Evolutionary conservation across 371 early-diverging fungal species (phyloP), one percentile per base, ranked within the genome.

Genomic region (Coemansia sp.): DNA sequence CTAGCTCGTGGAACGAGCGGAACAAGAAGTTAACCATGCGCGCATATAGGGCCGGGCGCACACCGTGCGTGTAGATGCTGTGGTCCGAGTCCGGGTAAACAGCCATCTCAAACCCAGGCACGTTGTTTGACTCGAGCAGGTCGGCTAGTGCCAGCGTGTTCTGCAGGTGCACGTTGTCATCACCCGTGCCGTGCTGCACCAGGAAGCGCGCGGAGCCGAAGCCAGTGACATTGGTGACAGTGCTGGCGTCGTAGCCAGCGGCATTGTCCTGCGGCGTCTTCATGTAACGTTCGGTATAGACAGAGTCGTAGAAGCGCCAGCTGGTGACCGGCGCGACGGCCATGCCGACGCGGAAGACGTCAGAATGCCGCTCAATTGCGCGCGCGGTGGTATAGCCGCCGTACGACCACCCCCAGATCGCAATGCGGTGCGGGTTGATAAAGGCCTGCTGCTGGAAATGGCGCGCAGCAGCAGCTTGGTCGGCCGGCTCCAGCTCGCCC

Each of bases 211-310:
- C 78, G 57, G 90, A 81, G 41, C 80, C 80, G 77, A 98, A 97
- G 1, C 92, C 94, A 1, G 83, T 84, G 87, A 91, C 88, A 60
- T 91, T 88, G 43, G 72, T 77, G 1, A 98, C 89, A 1, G 93
- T 88, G 55, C 91, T 90, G 14, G 79, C 42, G 40, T 79, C 80
- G 80, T 97, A 98, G 2, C 97, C 97, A 0, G 77, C 74, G 5
- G 81, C 76, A 69, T 98, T 98, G 55, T 78, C 35, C 43, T 80
- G 45, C 9, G 96, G 97, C 20, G 91, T 88, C 65, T 87, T 87
- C 97, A 98, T 94, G 77, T 94, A 98, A 50, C 99, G 83, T 77
- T 98, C 99, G 3, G 99, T 97, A 76, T 98, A 98, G 14, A 97
- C 83, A 10, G 94, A 88, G 77, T 98, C 95, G 68, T 86, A 85